Evolutionary conservation across 1,284 basidiomycete species (phyloP), one percentile per base, ranked within the genome.

Genomic region (Fomitopsis pinicola): DNA sequence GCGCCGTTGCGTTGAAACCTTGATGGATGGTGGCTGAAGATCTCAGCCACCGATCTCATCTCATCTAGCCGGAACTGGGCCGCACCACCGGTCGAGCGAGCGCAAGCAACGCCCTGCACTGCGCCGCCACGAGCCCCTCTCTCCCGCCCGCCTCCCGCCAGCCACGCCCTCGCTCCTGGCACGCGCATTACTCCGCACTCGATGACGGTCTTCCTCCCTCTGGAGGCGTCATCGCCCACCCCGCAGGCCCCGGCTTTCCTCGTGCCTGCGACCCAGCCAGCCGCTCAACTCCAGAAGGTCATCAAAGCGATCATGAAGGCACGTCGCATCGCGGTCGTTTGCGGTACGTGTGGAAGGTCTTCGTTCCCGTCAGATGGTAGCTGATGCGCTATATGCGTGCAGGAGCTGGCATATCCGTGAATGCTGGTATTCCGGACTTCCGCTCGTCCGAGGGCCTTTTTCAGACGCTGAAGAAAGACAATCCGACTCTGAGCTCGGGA

Each of bases 331-430:
- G 91, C 94, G 30, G 88, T 96, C 64, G 84, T 97, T 50, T 94
- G 89, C 71, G 94, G 94, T 92, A 63, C 71, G 88, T 82, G 53
- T 3, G 5, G 15, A 33, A 57, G 35, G 36, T 53, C 36, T 15
- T 19, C 12, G 26, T 48, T n/a, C 14, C 52, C 60, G 59, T 60
- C 19, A 19, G 53, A 38, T 52, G 26, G 28, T 50, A 17, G 48
- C 58, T 55, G 42, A 52, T 59, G n/a, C 17, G 48, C 57, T 2
- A 52, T 62, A 28, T 62, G n/a, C 28, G 17, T 35, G 36, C n/a
- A 93, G 94, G 94, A 63, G 95, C 95, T 57, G 95, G 95, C 36
- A 93, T 97, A 64, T 95, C 93, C 56, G 94, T 95, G 2, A 84
- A 88, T 44, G 92, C 93, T 58, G 90, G 92, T 53, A 97, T 98